Conservation (phyloP, 257 asterid species). For the Salvia hispanica region DNA sequence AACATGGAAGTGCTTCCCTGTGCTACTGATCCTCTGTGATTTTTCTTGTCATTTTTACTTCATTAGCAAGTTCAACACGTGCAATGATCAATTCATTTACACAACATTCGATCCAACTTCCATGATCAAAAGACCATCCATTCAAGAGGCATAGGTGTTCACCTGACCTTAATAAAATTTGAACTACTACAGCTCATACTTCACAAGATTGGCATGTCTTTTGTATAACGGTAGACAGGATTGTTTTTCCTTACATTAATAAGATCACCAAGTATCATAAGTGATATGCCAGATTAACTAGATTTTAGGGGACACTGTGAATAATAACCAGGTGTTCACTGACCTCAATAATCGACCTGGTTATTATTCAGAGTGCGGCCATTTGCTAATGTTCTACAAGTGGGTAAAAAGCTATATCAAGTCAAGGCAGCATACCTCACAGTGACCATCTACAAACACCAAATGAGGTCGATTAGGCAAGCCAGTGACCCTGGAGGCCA, state of each 20-base stretch:
- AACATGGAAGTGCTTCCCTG: not conserved
- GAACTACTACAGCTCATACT: not conserved
- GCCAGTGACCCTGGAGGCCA: conserved; percentile 87
- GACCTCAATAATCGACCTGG: too few species aligned
- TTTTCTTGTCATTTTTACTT: not conserved
- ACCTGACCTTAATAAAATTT: not conserved
- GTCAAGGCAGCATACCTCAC: conserved; percentile 62
- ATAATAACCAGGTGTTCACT: too few species aligned
- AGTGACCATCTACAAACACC: conserved; percentile 93
- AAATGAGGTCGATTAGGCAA: conserved; percentile 87
- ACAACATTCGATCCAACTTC: not conserved
- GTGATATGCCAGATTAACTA: not conserved
- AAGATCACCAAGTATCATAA: not conserved
- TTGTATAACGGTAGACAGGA: not conserved
- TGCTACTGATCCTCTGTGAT: not conserved
- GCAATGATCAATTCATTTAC: not conserved
- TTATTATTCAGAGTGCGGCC: not conserved
- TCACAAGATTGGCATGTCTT: not conserved
- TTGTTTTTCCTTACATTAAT: not conserved
- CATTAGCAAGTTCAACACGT: not conserved
- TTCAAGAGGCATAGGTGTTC: not conserved
- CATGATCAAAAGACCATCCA: not conserved
- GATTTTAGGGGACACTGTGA: too few species aligned
- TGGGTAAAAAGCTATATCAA: not conserved
- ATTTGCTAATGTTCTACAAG: not conserved